A percentile compares a stretch with the other conserved stretches of the same genome.
Conservation (phyloP, 2,329 filamentous ascomycete genomes). For the Chrysoporthe deuterocubensis region DNA sequence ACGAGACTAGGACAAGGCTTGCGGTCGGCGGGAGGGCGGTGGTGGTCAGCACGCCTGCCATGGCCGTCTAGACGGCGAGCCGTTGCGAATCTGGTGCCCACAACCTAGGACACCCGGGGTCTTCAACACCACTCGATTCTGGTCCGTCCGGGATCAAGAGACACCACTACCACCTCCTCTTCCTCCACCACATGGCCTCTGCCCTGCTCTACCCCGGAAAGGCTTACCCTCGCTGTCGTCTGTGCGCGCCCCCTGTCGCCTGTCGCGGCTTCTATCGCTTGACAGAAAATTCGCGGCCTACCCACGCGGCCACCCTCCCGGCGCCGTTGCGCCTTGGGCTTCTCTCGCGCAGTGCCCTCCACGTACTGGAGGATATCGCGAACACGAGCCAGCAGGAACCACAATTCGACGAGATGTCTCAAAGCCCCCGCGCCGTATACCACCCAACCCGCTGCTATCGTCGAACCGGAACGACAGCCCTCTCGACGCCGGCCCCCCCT, state of each 20-base stretch:
- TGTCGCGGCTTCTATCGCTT: conserved; percentile 18
- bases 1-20: conserved; percentile 27
- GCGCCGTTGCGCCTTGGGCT: not conserved
- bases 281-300: not conserved
- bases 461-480: conserved; percentile 13
- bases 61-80: conserved; percentile 8
- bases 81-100: conserved; percentile 15
- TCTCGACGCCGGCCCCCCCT: conserved; percentile 3
- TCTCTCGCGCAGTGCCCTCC: not conserved
- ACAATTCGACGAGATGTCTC: not conserved
- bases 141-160: conserved; percentile 14
- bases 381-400: not conserved
- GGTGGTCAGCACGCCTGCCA: conserved; percentile 26
- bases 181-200: not conserved
- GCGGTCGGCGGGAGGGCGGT: conserved; percentile 20
- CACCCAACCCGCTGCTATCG: not conserved
- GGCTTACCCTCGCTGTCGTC: not conserved
- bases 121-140: conserved; percentile 15
- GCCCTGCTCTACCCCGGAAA: not conserved
- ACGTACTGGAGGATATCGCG: not conserved
- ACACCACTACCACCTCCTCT: not conserved
- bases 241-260: conserved; percentile 2
- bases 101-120: not conserved
- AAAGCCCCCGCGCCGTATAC: not conserved
- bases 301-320: not conserved